Base-by-base conservation (phyloP, 2,329 filamentous ascomycete species). In the Ramichloridium luteum region DNA sequence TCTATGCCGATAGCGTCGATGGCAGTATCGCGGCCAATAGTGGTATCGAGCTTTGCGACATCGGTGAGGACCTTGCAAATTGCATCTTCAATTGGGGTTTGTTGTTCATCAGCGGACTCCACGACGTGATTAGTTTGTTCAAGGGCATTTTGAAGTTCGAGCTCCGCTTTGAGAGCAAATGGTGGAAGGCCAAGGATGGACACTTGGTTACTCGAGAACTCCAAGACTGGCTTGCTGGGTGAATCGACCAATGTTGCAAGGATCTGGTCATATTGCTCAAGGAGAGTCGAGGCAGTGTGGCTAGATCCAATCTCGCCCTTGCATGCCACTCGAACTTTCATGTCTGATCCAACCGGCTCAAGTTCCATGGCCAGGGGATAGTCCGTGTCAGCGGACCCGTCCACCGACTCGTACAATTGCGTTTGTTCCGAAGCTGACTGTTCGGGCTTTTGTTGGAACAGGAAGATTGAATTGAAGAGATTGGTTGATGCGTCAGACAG, bases 1-100 rank as follows among this genome's bases (percentile, higher is more conserved):
- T 94, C 86, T 1, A 94, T 70, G 0, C 86, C 86, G 2, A 94
- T 66, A 40, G 90, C 77, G 54, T 90, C 93, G 9, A 93, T 70
- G 0, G 70, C 82, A 30, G 75, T 70, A 9, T 31, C 32, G 12
- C 17, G 15, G 23, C 22, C 15, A 11, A 14, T 25, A 4, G 17
- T 28, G 5, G 28, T 12, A 9, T 31, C n/a, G 0, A 79, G 56
- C 10, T 68, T 70, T 0, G 84, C 80, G 1, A 86, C 64, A 15
- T 57, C 42, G 6, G 66, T 58, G 6, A 74, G 52, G 2, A 64
- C 58, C 17, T 60, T 46, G 26, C 61, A 59, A 28, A 74, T 64
- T 9, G 31, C 22, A 9, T 36, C 30, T 3, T 32, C 26, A 9
- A 36, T 17, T 5, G 34, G 28, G 4, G 34, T 16, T 5, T 44